A percentile compares a stretch with the other conserved stretches of the same genome.
Evolutionary conservation across 2,329 filamentous ascomycete genomes (phyloP).

Genomic region (Coniochaeta sp.): DNA sequence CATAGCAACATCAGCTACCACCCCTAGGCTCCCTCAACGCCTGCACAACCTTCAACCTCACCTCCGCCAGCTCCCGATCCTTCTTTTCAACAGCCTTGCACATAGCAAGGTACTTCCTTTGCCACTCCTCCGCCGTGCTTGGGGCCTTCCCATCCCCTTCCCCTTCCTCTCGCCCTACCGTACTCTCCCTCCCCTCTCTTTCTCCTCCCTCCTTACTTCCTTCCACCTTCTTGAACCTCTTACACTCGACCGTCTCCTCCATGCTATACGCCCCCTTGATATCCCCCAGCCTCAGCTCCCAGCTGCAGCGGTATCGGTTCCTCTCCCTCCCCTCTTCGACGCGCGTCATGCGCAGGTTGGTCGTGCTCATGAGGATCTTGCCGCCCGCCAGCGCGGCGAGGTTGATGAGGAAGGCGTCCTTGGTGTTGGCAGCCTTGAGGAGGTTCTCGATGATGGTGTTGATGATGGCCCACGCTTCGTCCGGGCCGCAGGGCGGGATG

Average conservation of each 20-base stretch:
- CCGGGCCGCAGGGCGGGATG: constrained; percentile 35
- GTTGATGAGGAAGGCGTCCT: constrained; percentile 53
- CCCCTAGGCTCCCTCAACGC: constrained; percentile 17
- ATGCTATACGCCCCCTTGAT: constrained; percentile 46
- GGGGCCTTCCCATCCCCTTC: constrained; percentile 9
- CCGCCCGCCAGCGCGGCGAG: constrained; percentile 50
- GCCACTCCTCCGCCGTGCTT: constrained; percentile 39
- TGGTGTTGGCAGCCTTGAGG: constrained; percentile 39
- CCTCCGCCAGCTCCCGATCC: constrained; percentile 42
- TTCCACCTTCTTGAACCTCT: constrained; percentile 29
- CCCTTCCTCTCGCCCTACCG: constrained; percentile 9
- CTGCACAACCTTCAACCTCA: constrained; percentile 36
- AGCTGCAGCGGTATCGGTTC: constrained; percentile 43
- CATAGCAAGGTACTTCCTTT: constrained; percentile 47
- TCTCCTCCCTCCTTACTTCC: constrained; percentile 4
- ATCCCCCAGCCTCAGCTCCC: constrained; percentile 50
- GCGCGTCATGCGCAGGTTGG: constrained; percentile 33
- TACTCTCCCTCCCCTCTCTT: constrained; percentile 4
- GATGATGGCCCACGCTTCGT: constrained; percentile 48
- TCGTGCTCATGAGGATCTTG: constrained; percentile 37
- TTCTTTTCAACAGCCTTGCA: constrained; percentile 52
- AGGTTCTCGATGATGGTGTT: constrained; percentile 47
- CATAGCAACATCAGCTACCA: too few relatives aligned
- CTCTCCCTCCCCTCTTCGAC: constrained; percentile 32
- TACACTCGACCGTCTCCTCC: constrained; percentile 37